These are phyloP conservation scores for Alternaria ventricosa DNA, from an alignment of 2,329 filamentous ascomycete species.

Conservation along the genomic window DNA sequence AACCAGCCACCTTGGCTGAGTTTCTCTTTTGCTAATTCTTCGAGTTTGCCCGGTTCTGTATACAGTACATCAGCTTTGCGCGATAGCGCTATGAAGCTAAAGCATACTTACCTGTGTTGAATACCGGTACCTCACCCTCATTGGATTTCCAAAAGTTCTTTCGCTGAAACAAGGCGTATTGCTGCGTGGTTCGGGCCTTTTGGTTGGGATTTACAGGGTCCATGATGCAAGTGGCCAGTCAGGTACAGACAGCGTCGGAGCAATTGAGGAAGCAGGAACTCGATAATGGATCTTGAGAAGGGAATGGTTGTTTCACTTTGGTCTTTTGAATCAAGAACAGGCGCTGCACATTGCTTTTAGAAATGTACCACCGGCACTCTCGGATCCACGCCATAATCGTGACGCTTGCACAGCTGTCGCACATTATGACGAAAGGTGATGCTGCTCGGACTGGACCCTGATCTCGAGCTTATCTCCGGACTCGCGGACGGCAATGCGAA, in stretches of 20 bases:
- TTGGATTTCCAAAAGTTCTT: constrained; percentile 63
- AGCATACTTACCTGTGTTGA: constrained; percentile 56
- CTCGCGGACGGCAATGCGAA: background rate
- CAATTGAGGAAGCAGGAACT: background rate
- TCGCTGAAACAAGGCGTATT: constrained; percentile 63
- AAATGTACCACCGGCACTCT: background rate
- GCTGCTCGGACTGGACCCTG: constrained; percentile 9
- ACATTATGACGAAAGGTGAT: constrained; percentile 15
- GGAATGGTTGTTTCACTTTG: background rate
- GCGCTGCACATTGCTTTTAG: background rate
- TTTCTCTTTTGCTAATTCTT: constrained; percentile 62
- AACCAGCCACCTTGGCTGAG: constrained; percentile 66
- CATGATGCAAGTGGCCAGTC: constrained; percentile 29
- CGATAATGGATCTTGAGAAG: background rate
- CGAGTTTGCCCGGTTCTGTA: constrained; percentile 63
- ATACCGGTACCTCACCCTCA: constrained; percentile 56
- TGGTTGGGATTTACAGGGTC: constrained; percentile 62
- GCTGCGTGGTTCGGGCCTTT: constrained; percentile 57
- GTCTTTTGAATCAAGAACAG: background rate
- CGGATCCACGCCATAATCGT: constrained; percentile 9
- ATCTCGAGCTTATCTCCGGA: constrained; percentile 9
- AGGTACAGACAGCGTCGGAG: background rate
- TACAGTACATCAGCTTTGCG: background rate
- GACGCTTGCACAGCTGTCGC: constrained; percentile 9
- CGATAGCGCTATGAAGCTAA: background rate